Base-by-base conservation (phyloP, 2,329 filamentous ascomycete species). In the Calcarisporium arbuscula region DNA sequence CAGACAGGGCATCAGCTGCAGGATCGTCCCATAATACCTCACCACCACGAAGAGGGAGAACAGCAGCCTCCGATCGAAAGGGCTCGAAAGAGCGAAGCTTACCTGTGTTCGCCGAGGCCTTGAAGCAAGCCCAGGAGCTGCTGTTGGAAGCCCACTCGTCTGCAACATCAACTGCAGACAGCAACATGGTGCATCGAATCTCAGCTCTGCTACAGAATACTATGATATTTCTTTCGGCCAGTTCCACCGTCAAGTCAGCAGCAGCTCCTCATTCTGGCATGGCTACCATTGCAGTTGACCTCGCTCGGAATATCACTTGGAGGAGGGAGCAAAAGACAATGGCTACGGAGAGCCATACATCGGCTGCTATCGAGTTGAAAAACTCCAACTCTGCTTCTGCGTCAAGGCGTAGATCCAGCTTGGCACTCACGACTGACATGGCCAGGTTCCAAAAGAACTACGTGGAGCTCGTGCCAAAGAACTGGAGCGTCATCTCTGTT, bases 401-500 rank as follows among this genome's bases (percentile, higher is more conserved):
- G 20, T 41, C 45, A 11, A 38, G 50, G 5, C 57, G 61, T 28
- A 63, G 63, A 17, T 53, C 52, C 3, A 75, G 69, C 41, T 54
- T 74, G 14, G 67, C 63, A 2, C 54, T 67, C 36, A 57, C 64
- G 5, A 59, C 67, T 8, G 70, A 81, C 43, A 70, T 79, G 49
- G 60, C 67, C 28, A 67, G 69, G 18, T 94, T 95, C 50, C 84
- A 90, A 53, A 70, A 73, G 43, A 76, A 89, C 29, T 95, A 88
- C 48, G 72, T 95, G 32, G 85, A 95, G 50, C 82, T 90, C 32
- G 78, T 98, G 6, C 94, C 92, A 0, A 62, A 68, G 25, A 68
- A 72, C 6, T 98, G 92, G 92, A 87, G 80, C 30, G 83, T 89
- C 2, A 67, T 98, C 8, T 96, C 89, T 0, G 65, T 98, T 28